Evolutionary conservation across 495 filamentous ascomycete genomes (phyloP).

Genomic region (Terfezia claveryi): DNA sequence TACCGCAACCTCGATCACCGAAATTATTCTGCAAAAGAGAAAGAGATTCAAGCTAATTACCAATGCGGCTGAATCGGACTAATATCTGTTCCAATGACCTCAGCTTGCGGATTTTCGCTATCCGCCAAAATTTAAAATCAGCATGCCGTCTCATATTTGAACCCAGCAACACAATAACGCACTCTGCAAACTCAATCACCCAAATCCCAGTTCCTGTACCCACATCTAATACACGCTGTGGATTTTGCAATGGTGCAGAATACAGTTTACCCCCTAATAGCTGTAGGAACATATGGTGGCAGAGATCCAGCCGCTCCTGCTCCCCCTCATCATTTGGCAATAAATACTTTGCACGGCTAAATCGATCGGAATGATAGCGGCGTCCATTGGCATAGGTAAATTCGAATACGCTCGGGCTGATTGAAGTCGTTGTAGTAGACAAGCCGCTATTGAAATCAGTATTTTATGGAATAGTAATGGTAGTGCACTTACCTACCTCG

Average conservation of each 20-base stretch:
- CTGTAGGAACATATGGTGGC: conserved; percentile 4
- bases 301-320: conserved; percentile 7
- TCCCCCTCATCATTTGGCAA: background rate
- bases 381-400: background rate
- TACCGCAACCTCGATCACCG: too few relatives aligned
- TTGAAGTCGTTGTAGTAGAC: background rate
- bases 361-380: background rate
- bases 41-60: conserved; percentile 12
- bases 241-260: conserved; percentile 20
- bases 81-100: conserved; percentile 25
- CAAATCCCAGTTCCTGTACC: conserved; percentile 34
- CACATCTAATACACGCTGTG: conserved; percentile 31
- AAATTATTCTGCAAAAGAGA: too few relatives aligned
- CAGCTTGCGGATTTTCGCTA: conserved; percentile 12
- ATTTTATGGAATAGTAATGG: too few relatives aligned
- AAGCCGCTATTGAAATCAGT: too few relatives aligned
- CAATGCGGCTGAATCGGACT: conserved; percentile 35
- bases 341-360: background rate
- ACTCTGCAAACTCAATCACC: conserved; percentile 21
- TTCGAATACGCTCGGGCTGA: background rate
- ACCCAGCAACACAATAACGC: conserved; percentile 21
- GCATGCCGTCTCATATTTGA: background rate
- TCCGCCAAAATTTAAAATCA: background rate
- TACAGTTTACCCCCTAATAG: conserved; percentile 25
- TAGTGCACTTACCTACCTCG: too few relatives aligned